Percentiles rank a stretch among this genome's conserved stretches.
Evolutionary conservation across 306 rosid species (phyloP).

Genomic region (Inga oerstediana): DNA sequence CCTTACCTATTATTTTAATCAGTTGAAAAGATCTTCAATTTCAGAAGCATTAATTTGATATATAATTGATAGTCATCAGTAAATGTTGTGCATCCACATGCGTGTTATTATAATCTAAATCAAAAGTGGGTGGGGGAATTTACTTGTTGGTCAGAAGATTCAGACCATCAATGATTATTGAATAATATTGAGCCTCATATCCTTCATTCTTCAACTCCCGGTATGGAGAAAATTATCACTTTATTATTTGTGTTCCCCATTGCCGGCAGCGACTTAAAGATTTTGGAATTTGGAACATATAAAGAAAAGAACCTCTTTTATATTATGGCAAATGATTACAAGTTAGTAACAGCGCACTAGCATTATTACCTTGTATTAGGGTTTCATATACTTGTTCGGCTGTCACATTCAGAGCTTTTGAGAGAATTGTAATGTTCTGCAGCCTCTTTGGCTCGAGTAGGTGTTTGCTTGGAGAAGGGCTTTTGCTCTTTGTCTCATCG

Average conservation of each 20-base stretch:
- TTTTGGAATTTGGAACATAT: slow-evolving; percentile 31
- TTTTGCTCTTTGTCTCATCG: slow-evolving; percentile 84
- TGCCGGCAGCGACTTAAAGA: slow-evolving; percentile 12
- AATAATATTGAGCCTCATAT: neutral
- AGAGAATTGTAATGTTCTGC: slow-evolving; percentile 93
- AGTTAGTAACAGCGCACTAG: slow-evolving; percentile 19
- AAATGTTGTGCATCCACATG: slow-evolving; percentile 34
- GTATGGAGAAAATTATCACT: slow-evolving; percentile 15
- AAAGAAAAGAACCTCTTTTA: neutral
- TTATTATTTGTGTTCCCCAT: slow-evolving; percentile 17
- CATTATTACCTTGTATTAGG: slow-evolving; percentile 73
- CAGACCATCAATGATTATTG: neutral
- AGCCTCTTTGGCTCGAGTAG: slow-evolving; percentile 94
- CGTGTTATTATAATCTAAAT: neutral
- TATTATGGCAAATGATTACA: slow-evolving; percentile 4
- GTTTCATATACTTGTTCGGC: slow-evolving; percentile 79
- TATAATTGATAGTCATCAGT: slow-evolving; percentile 15
- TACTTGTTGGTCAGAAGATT: neutral
- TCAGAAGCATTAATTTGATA: slow-evolving; percentile 13
- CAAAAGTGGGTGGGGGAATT: slow-evolving; percentile 29
- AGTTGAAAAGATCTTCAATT: slow-evolving; percentile 16
- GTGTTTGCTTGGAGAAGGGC: slow-evolving; percentile 92
- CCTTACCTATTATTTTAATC: slow-evolving; percentile 59
- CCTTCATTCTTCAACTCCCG: neutral
- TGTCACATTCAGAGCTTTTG: slow-evolving; percentile 81